These are phyloP conservation scores for Solanum tarijense DNA, from an alignment of 257 asterid species.

Conservation along the genomic window DNA sequence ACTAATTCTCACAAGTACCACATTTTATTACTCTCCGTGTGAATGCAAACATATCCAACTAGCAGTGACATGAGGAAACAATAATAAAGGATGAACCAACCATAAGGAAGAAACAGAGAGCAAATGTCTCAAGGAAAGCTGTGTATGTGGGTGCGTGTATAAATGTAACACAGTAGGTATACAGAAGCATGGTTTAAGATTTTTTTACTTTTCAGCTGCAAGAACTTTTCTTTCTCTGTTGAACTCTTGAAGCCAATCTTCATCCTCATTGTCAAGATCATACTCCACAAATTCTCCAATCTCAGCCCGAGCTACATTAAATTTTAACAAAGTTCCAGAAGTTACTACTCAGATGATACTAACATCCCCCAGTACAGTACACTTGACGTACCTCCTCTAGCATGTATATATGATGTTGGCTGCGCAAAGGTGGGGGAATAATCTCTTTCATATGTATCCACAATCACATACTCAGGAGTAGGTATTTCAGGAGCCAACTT, in stretches of 20 bases:
- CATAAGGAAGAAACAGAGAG: not conserved
- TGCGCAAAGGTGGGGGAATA: conserved; percentile 82
- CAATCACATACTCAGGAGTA: conserved; percentile 82
- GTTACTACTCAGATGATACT: not conserved
- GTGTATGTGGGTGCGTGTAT: not conserved
- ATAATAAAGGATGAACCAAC: not conserved
- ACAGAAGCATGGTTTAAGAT: conserved; percentile 2
- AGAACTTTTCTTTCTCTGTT: conserved; percentile 63
- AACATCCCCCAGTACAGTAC: not conserved
- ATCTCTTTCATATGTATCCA: conserved; percentile 94
- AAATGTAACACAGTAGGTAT: not conserved
- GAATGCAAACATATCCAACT: not conserved
- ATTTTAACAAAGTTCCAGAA: conserved; percentile 7
- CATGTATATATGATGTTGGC: conserved; percentile 84
- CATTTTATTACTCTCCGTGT: not conserved
- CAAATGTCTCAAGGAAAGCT: not conserved
- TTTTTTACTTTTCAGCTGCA: conserved; percentile 61
- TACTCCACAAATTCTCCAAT: conserved; percentile 97
- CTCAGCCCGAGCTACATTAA: conserved; percentile 80
- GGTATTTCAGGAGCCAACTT: conserved; percentile 87
- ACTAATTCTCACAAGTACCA: not conserved
- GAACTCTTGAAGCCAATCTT: conserved; percentile 90
- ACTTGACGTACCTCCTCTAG: conserved; percentile 69
- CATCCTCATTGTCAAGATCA: conserved; percentile 98
- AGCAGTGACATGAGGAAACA: not conserved